Conservation (phyloP, 1,139 yeast species). For the Geotrichum fermentans region DNA sequence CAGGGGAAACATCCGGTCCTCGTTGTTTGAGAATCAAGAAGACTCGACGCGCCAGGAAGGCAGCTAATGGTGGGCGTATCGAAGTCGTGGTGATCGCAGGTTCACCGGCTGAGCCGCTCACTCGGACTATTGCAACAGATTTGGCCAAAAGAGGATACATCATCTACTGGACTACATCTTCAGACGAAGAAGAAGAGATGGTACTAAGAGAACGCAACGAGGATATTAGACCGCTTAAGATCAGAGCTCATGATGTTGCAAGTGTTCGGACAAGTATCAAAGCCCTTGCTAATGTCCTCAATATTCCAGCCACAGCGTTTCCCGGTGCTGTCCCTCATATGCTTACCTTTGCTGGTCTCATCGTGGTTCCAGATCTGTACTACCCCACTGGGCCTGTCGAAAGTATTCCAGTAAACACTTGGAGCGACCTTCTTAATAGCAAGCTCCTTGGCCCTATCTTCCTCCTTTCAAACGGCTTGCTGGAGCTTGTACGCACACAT, state of each 20-base stretch:
- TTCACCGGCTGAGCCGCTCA: slow-evolving; percentile 71
- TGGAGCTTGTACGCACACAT: slow-evolving; percentile 50
- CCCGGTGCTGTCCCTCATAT: slow-evolving; percentile 52
- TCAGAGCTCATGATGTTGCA: slow-evolving; percentile 42
- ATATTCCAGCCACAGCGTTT: slow-evolving; percentile 44
- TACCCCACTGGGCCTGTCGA: slow-evolving; percentile 71
- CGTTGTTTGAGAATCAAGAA: slow-evolving; percentile 18
- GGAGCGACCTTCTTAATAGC: slow-evolving; percentile 49
- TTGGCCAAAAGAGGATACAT: slow-evolving; percentile 75
- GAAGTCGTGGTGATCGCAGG: slow-evolving; percentile 74
- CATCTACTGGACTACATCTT: slow-evolving; percentile 67
- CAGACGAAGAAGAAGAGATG: slow-evolving; percentile 57
- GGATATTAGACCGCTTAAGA: slow-evolving; percentile 53
- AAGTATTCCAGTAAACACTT: slow-evolving; percentile 48
- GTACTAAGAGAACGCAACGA: slow-evolving; percentile 51
- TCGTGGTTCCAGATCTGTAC: slow-evolving; percentile 61
- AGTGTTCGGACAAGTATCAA: slow-evolving; percentile 39
- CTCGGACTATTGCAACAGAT: slow-evolving; percentile 65
- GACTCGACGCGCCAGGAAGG: slow-evolving; percentile 54
- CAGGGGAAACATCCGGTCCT: slow-evolving; percentile 19
- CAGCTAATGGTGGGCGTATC: slow-evolving; percentile 65
- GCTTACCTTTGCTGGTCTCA: slow-evolving; percentile 50
- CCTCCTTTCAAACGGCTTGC: slow-evolving; percentile 53
- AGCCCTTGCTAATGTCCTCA: slow-evolving; percentile 41
- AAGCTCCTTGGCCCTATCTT: slow-evolving; percentile 48